Conservation (phyloP, 106 monocot genomes). For the Dactylorhiza incarnata region DNA sequence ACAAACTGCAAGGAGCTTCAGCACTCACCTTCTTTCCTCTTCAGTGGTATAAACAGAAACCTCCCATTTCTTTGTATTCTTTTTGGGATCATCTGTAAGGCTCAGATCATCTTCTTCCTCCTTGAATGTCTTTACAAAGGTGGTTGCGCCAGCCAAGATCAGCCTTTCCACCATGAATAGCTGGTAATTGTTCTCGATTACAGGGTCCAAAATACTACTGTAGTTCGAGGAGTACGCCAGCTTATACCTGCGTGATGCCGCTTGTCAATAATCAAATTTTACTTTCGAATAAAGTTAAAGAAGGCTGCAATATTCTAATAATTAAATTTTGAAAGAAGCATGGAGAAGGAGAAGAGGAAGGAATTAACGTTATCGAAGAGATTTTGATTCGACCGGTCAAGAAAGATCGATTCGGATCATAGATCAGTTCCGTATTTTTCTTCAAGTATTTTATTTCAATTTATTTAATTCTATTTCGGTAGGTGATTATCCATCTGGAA, state of each 20-base stretch:
- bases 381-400: no score
- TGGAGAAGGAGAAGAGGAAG: no score
- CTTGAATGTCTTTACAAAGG: constrained; percentile 73
- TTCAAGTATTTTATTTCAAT: no score
- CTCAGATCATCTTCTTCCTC: constrained; percentile 60
- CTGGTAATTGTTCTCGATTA: constrained; percentile 87
- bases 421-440: no score
- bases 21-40: constrained; percentile 1
- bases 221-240: constrained; percentile 79
- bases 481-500: no score
- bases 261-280: neutral
- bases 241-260: constrained; percentile 41
- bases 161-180: constrained; percentile 94
- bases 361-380: no score
- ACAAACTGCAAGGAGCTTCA: neutral
- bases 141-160: constrained; percentile 65
- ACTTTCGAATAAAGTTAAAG: no score
- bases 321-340: no score
- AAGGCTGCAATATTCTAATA: no score
- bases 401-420: no score
- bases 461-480: no score
- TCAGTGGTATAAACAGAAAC: constrained; percentile 74
- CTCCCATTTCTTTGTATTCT: constrained; percentile 85
- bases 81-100: constrained; percentile 91
- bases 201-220: constrained; percentile 66